Base-by-base conservation (phyloP, 345 rosid genomes). In the Brassica napus region DNA sequence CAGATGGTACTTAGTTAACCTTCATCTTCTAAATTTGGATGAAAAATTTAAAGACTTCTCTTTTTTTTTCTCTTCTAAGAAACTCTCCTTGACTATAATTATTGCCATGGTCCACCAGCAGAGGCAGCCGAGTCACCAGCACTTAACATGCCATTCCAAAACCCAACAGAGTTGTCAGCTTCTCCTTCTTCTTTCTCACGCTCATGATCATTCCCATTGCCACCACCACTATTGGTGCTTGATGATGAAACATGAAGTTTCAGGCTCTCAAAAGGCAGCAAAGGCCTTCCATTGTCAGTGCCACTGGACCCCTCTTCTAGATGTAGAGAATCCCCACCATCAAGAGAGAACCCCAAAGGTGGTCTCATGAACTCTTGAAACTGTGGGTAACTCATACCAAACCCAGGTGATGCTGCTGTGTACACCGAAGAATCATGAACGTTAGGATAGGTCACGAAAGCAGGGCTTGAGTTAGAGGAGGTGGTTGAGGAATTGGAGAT, bases 361-460 rank as follows among this genome's bases (percentile, higher is more conserved):
- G 84, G 78, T 81, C 81, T 68, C 83, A 81, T 81, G 64, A 77
- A 81, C 5, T 81, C 84, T 72, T 81, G 84, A 67, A 77, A 71
- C 59, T 71, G 84, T 18, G 83, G 77, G 72, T 61, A 76, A 71
- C 69, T 81, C 34, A 76, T 10, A 71, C 80, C 78, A 55, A 77
- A 81, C 4, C 74, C 84, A 8, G 81, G 28, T 21, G 75, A 75
- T 63, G 72, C 79, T 70, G 80, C 34, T 21, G 65, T 16, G 69
- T 76, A 76, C 10, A 73, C 18, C 0, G 83, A 64, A 3, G 83
- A 4, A 21, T 70, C 76, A 3, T 80, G 72, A 42, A 75, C 67
- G 18, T 32, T 76, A 0, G 81, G 81, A 15, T 15, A 81, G 49
- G 77, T n/a, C 73, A 75, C 47, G 58, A 81, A 81, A 55, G 76